phyloP scores from a whole-genome alignment of 2,329 filamentous ascomycete genomes.

The Huntiella moniliformis region DNA sequence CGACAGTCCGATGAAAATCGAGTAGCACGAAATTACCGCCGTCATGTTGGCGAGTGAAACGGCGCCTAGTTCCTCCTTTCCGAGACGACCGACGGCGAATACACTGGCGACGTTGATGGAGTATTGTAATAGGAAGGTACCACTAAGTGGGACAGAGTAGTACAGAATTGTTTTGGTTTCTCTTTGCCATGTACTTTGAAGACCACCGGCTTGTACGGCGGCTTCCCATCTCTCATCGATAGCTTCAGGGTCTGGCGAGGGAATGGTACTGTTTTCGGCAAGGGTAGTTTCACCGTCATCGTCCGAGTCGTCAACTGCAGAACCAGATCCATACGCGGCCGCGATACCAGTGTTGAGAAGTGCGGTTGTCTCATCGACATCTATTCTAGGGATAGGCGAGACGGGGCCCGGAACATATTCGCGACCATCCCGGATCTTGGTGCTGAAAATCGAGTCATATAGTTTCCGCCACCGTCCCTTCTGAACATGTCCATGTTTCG shows the following conservation, averaged over 20 bases:
- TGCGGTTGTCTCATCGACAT: conserved; percentile 5
- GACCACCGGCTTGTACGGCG: conserved; percentile 60
- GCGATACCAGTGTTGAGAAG: neutral
- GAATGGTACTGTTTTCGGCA: conserved; percentile 17
- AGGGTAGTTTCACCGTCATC: conserved; percentile 13
- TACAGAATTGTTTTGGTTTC: conserved; percentile 63
- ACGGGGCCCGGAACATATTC: conserved; percentile 10
- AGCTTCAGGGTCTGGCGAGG: conserved; percentile 30
- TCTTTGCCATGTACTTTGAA: conserved; percentile 79
- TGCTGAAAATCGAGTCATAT: conserved; percentile 35
- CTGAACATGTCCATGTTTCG: conserved; percentile 24
- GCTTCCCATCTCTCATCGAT: conserved; percentile 67
- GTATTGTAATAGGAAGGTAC: conserved; percentile 65
- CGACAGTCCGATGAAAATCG: conserved; percentile 65
- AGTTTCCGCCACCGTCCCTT: conserved; percentile 18
- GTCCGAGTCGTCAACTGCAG: conserved; percentile 16
- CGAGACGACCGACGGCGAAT: conserved; percentile 59
- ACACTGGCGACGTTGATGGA: conserved; percentile 68
- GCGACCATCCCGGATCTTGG: conserved; percentile 20
- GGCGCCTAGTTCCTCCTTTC: conserved; percentile 37
- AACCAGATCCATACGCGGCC: conserved; percentile 1
- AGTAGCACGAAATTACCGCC: conserved; percentile 59
- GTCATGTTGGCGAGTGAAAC: conserved; percentile 48
- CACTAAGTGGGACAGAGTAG: conserved; percentile 52
- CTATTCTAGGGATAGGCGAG: neutral